Evolutionary conservation across 2,329 filamentous ascomycete species (phyloP).

Genomic region (Penicillium vulpinum): DNA sequence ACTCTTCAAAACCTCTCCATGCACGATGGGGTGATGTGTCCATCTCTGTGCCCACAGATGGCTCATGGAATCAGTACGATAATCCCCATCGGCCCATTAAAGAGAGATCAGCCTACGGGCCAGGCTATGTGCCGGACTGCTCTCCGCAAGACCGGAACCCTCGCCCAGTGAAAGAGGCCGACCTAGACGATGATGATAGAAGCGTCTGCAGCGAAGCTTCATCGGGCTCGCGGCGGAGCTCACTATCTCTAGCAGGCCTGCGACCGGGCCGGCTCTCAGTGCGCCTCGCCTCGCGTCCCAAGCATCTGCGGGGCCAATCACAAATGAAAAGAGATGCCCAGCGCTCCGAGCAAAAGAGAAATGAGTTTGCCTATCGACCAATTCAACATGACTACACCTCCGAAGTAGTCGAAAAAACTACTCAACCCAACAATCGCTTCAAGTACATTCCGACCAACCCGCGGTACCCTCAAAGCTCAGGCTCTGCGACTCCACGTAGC

Average conservation of each 20-base stretch:
- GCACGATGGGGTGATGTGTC: slow-evolving; percentile 42
- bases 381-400: slow-evolving; percentile 33
- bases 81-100: slow-evolving; percentile 26
- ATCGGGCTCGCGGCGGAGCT: slow-evolving; percentile 15
- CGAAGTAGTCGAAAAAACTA: slow-evolving; percentile 28
- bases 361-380: slow-evolving; percentile 38
- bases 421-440: slow-evolving; percentile 22
- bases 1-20: slow-evolving; percentile 32
- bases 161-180: slow-evolving; percentile 1
- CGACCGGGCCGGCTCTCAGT: slow-evolving; percentile 32
- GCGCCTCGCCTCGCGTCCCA: slow-evolving; percentile 28
- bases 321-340: slow-evolving; percentile 8
- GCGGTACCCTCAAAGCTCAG: slow-evolving; percentile 27
- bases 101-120: slow-evolving; percentile 25
- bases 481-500: slow-evolving; percentile 9
- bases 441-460: slow-evolving; percentile 35
- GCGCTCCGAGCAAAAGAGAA: slow-evolving; percentile 10
- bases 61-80: slow-evolving; percentile 41
- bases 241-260: slow-evolving; percentile 23
- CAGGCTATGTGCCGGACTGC: slow-evolving; percentile 30
- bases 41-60: slow-evolving; percentile 41
- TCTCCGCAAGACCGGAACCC: slow-evolving; percentile 9
- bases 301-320: slow-evolving; percentile 12
- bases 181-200: slow-evolving; percentile 14
- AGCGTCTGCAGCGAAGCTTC: slow-evolving; percentile 1